Percentiles rank a stretch among this genome's conserved stretches.
phyloP scores from a whole-genome alignment of 106 monocot species.

The Dendrobium nobile region DNA sequence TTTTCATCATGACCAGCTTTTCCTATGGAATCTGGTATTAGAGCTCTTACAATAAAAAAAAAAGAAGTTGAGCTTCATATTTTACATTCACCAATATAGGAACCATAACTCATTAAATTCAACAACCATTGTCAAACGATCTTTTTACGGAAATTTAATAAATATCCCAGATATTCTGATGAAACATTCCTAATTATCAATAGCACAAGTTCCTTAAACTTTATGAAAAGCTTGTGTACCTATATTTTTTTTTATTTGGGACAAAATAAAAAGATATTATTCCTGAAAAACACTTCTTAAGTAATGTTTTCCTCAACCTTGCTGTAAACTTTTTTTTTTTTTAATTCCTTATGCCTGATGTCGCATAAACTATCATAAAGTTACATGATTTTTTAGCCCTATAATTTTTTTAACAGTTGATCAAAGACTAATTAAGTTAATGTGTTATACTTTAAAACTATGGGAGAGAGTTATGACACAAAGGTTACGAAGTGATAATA shows the following conservation, averaged over 20 bases:
- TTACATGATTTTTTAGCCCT: neutral
- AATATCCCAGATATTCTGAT: neutral
- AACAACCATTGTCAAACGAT: neutral
- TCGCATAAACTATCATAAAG: neutral
- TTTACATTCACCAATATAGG: neutral
- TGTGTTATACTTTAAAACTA: no score
- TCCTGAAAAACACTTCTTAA: neutral
- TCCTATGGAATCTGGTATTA: neutral
- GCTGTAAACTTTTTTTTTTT: neutral
- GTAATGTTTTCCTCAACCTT: neutral
- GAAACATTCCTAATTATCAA: neutral
- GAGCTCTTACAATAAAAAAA: neutral
- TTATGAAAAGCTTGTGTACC: neutral
- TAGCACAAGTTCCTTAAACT: neutral
- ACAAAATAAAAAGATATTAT: neutral
- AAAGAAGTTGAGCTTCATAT: neutral
- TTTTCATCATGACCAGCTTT: neutral
- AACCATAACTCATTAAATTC: neutral
- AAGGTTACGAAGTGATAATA: no score
- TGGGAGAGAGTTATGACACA: no score
- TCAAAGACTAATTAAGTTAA: no score
- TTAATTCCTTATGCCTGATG: neutral
- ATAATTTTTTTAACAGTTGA: no score
- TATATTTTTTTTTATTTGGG: neutral
- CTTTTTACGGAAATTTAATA: neutral